Conservation (phyloP, 2,329 filamentous ascomycete species). For the Mycosphaerelloides madeirae region DNA sequence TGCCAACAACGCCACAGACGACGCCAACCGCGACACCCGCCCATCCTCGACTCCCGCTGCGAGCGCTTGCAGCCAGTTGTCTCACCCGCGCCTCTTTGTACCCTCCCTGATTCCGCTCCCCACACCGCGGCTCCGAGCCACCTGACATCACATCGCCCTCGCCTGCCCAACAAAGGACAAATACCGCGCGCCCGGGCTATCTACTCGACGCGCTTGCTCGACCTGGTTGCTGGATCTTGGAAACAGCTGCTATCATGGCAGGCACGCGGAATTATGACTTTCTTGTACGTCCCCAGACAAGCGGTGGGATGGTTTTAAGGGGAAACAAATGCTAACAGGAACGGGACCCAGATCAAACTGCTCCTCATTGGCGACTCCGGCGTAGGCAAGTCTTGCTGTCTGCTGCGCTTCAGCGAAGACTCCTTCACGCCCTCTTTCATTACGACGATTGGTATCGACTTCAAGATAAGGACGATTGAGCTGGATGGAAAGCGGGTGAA, state of each 20-base stretch:
- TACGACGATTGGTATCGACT: slow-evolving; percentile 98
- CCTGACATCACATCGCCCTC: no score
- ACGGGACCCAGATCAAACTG: slow-evolving; percentile 72
- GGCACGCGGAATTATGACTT: slow-evolving; percentile 99
- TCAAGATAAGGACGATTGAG: slow-evolving; percentile 99
- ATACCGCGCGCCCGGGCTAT: no score
- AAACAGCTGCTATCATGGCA: slow-evolving; percentile 61
- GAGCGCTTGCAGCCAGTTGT: not conserved
- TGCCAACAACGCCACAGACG: not conserved
- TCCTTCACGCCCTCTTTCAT: slow-evolving; percentile 97
- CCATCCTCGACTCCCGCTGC: no score
- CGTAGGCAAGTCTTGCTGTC: slow-evolving; percentile 94
- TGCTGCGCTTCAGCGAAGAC: slow-evolving; percentile 94
- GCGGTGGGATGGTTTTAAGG: not conserved
- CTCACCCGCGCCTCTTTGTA: not conserved
- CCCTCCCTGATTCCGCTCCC: not conserved
- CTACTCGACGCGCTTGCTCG: no score
- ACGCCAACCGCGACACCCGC: not conserved
- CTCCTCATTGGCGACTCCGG: slow-evolving; percentile 94
- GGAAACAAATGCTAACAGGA: not conserved
- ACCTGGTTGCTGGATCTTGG: no score
- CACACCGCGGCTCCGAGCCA: not conserved
- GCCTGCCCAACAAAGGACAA: no score
- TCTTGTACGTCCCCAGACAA: slow-evolving; percentile 60
- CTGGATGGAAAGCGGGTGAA: slow-evolving; percentile 98